Base-by-base conservation (phyloP, 2,329 filamentous ascomycete species). In the Exophiala dermatitidis region DNA sequence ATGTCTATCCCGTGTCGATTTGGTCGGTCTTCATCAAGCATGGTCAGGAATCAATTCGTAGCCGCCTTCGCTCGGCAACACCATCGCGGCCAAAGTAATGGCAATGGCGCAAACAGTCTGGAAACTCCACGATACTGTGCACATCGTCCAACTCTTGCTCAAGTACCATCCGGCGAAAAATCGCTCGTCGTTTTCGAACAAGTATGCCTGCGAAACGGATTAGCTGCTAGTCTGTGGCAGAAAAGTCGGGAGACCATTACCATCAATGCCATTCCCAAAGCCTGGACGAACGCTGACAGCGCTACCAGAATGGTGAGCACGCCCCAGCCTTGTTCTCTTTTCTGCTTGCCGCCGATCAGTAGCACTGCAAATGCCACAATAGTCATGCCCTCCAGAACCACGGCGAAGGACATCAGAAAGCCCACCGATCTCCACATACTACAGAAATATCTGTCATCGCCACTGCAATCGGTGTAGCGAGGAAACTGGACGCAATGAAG, bases 351-450 rank as follows among this genome's bases (percentile, higher is more conserved):
- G 12, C 90, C 90, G 1, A 78, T 72, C 61, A 96, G 73, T 44
- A 95, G 82, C 46, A 94, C 81, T 31, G 84, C 65, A 69, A 91
- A 95, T 12, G 84, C 81, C 30, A 95, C 83, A n/a, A 95, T 71
- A 4, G 83, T 83, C 51, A 86, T 88, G 38, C 93, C 79, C 69
- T 95, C 85, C 37, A 93, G 68, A n/a, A 95, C 83, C 36, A 89
- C 81, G 5, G 86, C 80, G 63, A 96, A 87, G 48, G 84, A 87
- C 74, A 95, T 89, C 60, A 95, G 72, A 71, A 96, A 97, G 28
- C 88, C 90, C 34, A 89, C 83, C 29, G 83, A 88, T 54, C 87
- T 81, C 91, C 91, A 98, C 78, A 94, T 86, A 63, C 83, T 86
- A 75, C 93, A 97, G 72, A 97, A 96, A 65, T 83, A 82, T 48